A percentile compares a stretch with the other conserved stretches of the same genome.
Evolutionary conservation across 106 monocot genomes (phyloP).

Genomic region (Iris macrosiphon): DNA sequence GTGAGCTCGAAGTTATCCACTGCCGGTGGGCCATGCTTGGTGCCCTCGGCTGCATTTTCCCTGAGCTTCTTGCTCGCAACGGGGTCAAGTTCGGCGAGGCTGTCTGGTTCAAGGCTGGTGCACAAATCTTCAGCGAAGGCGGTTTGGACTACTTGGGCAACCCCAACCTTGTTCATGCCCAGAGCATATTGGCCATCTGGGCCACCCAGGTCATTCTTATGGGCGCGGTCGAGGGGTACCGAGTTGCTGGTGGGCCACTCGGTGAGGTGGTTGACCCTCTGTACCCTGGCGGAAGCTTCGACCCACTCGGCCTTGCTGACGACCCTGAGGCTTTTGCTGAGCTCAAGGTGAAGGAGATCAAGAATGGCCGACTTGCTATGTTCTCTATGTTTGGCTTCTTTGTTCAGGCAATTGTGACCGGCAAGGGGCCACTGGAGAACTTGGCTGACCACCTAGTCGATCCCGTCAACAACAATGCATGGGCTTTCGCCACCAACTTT

Average conservation of each 20-base stretch:
- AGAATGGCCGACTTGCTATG: constrained; percentile 32
- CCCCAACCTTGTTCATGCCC: constrained; percentile 55
- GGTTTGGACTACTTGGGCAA: no score
- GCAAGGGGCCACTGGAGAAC: constrained; percentile 31
- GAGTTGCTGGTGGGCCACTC: constrained; percentile 60
- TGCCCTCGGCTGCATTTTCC: constrained; percentile 22
- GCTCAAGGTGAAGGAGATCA: constrained; percentile 42
- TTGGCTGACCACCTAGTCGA: constrained; percentile 28
- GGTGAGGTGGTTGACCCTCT: constrained; percentile 37
- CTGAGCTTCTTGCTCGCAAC: constrained; percentile 29
- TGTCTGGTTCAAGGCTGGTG: constrained; percentile 37
- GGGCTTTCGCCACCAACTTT: constrained; percentile 38
- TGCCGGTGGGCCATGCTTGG: constrained; percentile 9
- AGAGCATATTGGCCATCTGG: constrained; percentile 71
- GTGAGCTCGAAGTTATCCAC: constrained; percentile 10
- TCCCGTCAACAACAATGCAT: constrained; percentile 35
- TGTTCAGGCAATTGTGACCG: constrained; percentile 33
- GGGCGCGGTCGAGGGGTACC: constrained; percentile 66
- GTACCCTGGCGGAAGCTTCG: constrained; percentile 45
- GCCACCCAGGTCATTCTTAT: constrained; percentile 57
- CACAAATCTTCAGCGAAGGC: constrained; percentile 37
- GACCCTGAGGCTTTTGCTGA: constrained; percentile 35
- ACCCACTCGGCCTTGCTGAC: constrained; percentile 29
- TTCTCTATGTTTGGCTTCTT: constrained; percentile 40
- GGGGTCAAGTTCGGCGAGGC: constrained; percentile 34